Base-by-base conservation (phyloP, 176 grass and related monocot species). In the Oryza meridionalis region DNA sequence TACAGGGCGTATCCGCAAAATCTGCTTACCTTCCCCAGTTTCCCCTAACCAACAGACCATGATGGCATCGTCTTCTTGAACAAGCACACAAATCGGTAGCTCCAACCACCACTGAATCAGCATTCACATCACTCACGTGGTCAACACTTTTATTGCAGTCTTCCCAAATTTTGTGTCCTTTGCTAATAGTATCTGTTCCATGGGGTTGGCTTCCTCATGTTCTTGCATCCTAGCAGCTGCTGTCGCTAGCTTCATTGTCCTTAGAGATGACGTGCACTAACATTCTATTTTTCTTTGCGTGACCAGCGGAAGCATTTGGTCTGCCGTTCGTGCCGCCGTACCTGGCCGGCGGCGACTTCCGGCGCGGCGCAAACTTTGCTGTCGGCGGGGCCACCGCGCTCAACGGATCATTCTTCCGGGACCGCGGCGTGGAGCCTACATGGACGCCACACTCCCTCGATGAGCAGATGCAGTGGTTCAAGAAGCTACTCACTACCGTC, bases 391-490 rank as follows among this genome's bases (percentile, higher is more conserved):
- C 93, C 47, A 96, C 96, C 33, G 91, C 93, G 21, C 91, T 96
- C 65, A 76, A 87, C 7, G 53, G 81, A 3, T 85, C 75, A 0
- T 96, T 94, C 80, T 99, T 96, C 77, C 83, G 88, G 65, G 70
- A 84, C 62, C 90, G 83, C 3, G 93, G 90, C 0, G 82, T 96
- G 58, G 79, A 86, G 33, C 84, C 88, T 65, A 79, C 75, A 1
- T 96, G 89, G 91, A 92, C 96, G 2, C 85, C 84, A 14, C 87
- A 92, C 74, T 92, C 89, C 50, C 88, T 99, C 73, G 62, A 86
- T 4, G 76, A 84, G 75, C 96, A 99, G 76, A 76, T 99, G 72
- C 81, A 87, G 77, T 93, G 88, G 96, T 96, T 99, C 89, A 94
- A 94, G 81, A 84, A 94, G 53, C 49, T 99, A 49, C 88, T 99